Base-by-base conservation (phyloP, 305 asterid genomes). In the Withania somnifera region DNA sequence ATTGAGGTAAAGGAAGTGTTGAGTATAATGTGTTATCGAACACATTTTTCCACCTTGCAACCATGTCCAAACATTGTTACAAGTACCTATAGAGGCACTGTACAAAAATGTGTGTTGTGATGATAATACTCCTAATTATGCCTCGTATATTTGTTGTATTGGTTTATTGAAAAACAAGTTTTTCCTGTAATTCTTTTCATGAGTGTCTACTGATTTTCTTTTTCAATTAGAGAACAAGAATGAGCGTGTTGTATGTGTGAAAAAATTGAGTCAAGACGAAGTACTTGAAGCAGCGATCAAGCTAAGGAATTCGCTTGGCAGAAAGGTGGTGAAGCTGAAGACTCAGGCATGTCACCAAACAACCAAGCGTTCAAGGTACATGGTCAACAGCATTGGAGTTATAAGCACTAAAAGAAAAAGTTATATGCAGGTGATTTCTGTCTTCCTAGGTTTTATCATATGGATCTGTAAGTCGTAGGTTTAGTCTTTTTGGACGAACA, bases 341-440 rank as follows among this genome's bases (percentile, higher is more conserved):
- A 93, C 97, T 0, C 89, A n/a, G 97, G 69, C 98, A 93, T 40
- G 91, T 91, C 3, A 89, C 95, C 0, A 89, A 91, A 61, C 86
- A 92, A 80, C 97, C 97, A 1, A 95, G 97, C 11, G 97, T 89
- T 81, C 98, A 93, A 88, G 97, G 98, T 77, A 93, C 98, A 11
- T 93, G 98, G 98, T 90, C 89, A 1, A 93, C 97, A 1, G 92
- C 71, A 66, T 73, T 90, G 89, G 88, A 90, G 91, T 80, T 90
- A 36, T 88, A 83, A 90, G 81, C 45, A 5, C 26, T 82, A 19
- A 76, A 26, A 56, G 26, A 15, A 50, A 0, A 73, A 2, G 4
- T 15, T 7, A 3, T 7, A 73, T 26, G 79, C 22, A 7, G 24
- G 58, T 47, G 17, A 14, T 73, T 1, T 26, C 77, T 73, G 79